A percentile compares a stretch with the other conserved stretches of the same genome.
These are phyloP conservation scores for Solanum acaule DNA, from an alignment of 257 asterid species.

Conservation along the genomic window DNA sequence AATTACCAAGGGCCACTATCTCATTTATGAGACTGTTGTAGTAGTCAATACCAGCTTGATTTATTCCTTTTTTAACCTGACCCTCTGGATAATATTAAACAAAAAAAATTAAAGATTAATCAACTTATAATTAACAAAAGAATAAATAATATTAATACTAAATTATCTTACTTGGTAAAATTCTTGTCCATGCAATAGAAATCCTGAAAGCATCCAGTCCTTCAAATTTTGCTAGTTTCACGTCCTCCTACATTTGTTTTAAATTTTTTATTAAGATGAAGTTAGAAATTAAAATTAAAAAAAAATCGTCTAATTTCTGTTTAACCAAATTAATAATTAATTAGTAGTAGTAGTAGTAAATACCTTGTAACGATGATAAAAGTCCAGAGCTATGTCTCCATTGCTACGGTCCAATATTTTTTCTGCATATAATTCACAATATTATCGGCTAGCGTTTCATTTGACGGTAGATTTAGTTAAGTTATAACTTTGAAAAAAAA, in stretches of 20 bases:
- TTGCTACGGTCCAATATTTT: constrained; percentile 31
- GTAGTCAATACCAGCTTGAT: constrained; percentile 45
- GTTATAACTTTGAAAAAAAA: too few relatives aligned
- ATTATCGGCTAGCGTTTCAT: background rate
- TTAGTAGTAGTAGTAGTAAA: background rate
- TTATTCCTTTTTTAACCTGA: constrained; percentile 45
- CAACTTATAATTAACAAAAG: background rate
- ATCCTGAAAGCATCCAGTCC: constrained; percentile 45
- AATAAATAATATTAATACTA: too few relatives aligned
- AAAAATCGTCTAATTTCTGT: background rate
- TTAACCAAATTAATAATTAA: background rate
- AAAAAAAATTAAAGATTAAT: background rate
- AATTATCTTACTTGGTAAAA: constrained; percentile 46
- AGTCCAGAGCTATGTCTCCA: constrained; percentile 44
- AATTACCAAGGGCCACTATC: constrained; percentile 40
- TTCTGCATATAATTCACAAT: constrained; percentile 14
- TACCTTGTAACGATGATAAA: constrained; percentile 51
- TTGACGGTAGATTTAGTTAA: background rate
- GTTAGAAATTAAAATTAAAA: background rate
- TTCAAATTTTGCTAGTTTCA: constrained; percentile 26
- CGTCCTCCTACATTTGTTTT: constrained; percentile 35
- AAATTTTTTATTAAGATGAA: background rate
- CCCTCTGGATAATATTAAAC: constrained; percentile 26
- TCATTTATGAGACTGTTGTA: constrained; percentile 55
- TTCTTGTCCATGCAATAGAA: constrained; percentile 63